Base-by-base conservation (phyloP, 495 filamentous ascomycete genomes). In the Aspergillus avenaceus region DNA sequence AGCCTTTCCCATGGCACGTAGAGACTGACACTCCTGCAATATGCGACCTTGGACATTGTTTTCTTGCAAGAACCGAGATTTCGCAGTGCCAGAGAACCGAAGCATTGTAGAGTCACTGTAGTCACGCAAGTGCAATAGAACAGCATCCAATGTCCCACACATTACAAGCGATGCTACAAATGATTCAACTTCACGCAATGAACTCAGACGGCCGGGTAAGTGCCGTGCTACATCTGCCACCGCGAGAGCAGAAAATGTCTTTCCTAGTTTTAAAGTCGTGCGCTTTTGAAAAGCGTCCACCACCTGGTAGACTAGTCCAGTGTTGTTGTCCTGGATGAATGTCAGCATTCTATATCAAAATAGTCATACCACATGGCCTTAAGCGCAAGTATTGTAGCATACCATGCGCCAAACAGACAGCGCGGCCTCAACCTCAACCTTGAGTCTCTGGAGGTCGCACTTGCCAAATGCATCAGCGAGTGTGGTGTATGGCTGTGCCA, bases 401-500 rank as follows among this genome's bases (percentile, higher is more conserved):
- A 80, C 87, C 41, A 75, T 69, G 34, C 55, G 34, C 85, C 87
- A 95, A 23, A 82, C 57, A 11, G 74, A 58, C 40, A 62, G 49
- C n/a, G 78, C 80, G 12, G 67, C 59, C 16, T 83, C 73, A 26
- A 78, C 69, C 60, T 91, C 87, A 8, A 72, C 66, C 51, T 73
- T 73, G 16, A 93, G 68, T 49, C 69, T 74, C 2, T 71, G 65
- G 11, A 77, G 69, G 42, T 84, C 76, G 12, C 77, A 73, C 31
- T 74, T 64, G 56, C 83, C 77, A 56, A 95, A 97, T 6, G 83
- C 73, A 6, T 78, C 72, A 5, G 82, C 87, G 27, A 96, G 65
- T 22, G 75, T 67, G 5, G 84, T 69, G 62, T 97, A 96, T 13
- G 87, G 80, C 55, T 81, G 89, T 28, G 80, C 76, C 16, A 88